Evolutionary conservation across 352 stramenopile species (phyloP), one percentile per base, ranked within the genome.

Genomic region (Globisporangium spinosum): DNA sequence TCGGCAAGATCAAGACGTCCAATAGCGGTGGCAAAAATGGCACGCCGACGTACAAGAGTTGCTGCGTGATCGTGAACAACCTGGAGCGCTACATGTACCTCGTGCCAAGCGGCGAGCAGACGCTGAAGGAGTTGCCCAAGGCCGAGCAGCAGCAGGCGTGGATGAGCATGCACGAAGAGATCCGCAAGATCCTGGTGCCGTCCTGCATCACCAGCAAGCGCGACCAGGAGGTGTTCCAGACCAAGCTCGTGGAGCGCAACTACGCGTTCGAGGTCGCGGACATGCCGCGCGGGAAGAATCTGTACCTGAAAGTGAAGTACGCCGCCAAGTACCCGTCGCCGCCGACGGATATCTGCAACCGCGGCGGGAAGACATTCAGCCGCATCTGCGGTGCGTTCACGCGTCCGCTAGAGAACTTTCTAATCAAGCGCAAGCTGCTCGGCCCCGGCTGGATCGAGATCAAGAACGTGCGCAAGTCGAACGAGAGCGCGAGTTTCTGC

Each of bases 251-350:
- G 20, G 85, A 91, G 47, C 93, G 97, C 40, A 95, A 98, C 56
- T 99, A 99, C 73, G 97, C 97, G 0, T 99, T 99, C 74, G 97
- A 99, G 47, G 87, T 98, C 58, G 79, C 88, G 0, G 89, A 95
- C 66, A 97, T 99, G 63, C 98, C 98, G 3, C 85, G 97, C 15
- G 92, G 97, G 13, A 91, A 92, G 70, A 98, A 98, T 32, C 68
- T 98, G 65, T 99, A 98, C 69, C 69, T 99, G 29, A 99, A 99
- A 77, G 93, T 99, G 45, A 95, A 98, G 47, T 99, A 99, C 76
- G 84, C 94, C 29, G 94, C 93, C 6, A 95, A 94, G 69, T 98
- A 98, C 75, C 86, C 91, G 7, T 76, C 88, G 1, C 93, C 97
- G 0, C 77, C 83, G 20, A 80, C 79, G 0, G 81, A 97, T 23